These are phyloP conservation scores for Celoporthe dispersa DNA, from an alignment of 2,329 filamentous ascomycete genomes.

Conservation along the genomic window DNA sequence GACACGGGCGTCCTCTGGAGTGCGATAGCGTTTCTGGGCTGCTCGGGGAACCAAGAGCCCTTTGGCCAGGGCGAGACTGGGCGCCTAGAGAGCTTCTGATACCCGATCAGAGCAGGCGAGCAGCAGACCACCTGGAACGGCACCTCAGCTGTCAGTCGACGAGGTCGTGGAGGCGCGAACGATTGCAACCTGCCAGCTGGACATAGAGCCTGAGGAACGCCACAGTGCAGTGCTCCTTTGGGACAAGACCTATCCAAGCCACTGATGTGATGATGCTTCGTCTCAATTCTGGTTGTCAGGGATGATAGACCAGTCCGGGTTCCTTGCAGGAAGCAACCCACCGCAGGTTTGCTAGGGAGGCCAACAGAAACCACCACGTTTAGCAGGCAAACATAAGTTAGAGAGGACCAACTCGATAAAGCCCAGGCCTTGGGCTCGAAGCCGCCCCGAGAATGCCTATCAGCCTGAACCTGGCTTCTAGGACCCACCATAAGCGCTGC, in stretches of 20 bases:
- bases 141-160: not conserved
- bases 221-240: not conserved
- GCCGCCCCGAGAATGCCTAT: not conserved
- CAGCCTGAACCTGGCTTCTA: not conserved
- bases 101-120: not conserved
- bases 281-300: not conserved
- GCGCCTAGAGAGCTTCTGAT: not conserved
- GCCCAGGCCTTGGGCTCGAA: not conserved
- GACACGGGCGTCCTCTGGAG: slow-evolving; percentile 15
- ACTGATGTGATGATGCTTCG: not conserved
- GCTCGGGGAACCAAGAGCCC: not conserved
- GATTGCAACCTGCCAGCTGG: slow-evolving; percentile 8
- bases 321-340: not conserved
- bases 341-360: not conserved
- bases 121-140: slow-evolving; percentile 4
- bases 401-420: not conserved
- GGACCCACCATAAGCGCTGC: not conserved
- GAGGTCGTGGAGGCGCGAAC: not conserved
- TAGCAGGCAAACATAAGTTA: not conserved
- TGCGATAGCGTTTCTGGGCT: slow-evolving; percentile 8
- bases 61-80: not conserved
- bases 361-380: not conserved
- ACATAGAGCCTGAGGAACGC: not conserved
- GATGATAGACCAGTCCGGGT: too few relatives aligned
- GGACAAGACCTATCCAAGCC: not conserved